Evolutionary conservation across 768 basidiomycete genomes (phyloP), one percentile per base, ranked within the genome.

Genomic region (Megacollybia marginata): DNA sequence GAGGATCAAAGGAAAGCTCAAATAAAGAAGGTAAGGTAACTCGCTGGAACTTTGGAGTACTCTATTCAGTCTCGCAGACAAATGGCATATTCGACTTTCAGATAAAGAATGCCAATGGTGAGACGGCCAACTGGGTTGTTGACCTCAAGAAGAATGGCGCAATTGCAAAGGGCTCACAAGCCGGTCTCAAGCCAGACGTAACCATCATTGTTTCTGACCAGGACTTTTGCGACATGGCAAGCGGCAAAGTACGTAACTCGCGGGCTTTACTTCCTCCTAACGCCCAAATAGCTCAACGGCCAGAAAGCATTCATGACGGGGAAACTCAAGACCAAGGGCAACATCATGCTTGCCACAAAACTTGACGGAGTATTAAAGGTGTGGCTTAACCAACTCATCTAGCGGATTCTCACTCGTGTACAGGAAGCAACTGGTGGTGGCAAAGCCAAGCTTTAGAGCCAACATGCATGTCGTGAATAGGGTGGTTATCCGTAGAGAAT

Each of bases 301-400:
- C 93, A 96, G 68, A 93, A 92, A 63, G 92, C 92, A 18, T 96
- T 93, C 72, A 91, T 97, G 88, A 89, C 88, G 7, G 93, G 93
- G 28, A 88, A 89, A 62, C 79, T 96, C 46, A 95, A 94, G 79
- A 86, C 88, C 13, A 86, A 79, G 64, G 92, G 91, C 49, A 93
- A 92, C 69, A 82, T 93, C 67, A 92, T 94, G 90, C 78, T 94
- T 53, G 91, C 88, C 1, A 94, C 91, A 20, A 97, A 95, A 66
- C 86, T 96, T 33, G 85, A 87, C 55, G 73, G 70, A 9, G 78
- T 97, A 12, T 76, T 97, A 46, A 88, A 87, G 78, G 91, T 89
- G 49, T 48, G 73, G 33, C 16, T 43, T 16, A 44, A 36, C 12
- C 19, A 42, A 12, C 5, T 46, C 15, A 33, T 23, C 34, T 8